Evolutionary conservation across 78 protist genomes (phyloP).

Genomic region (Anaeramoeba flamelloides): DNA sequence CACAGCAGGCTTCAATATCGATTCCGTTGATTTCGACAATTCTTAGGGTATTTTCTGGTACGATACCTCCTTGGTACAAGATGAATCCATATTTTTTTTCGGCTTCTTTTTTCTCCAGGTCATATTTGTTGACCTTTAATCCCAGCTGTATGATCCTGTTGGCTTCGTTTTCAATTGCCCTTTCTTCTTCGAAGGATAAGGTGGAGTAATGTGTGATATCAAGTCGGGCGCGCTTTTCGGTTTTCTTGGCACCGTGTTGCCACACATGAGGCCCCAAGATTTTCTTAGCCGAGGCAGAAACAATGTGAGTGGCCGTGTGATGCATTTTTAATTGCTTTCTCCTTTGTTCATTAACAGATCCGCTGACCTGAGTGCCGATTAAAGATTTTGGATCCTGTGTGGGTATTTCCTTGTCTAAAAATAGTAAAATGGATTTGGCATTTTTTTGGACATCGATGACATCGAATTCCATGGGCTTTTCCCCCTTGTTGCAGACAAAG

Average conservation of each 20-base stretch:
- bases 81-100: slow-evolving; percentile 19
- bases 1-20: slow-evolving; percentile 30
- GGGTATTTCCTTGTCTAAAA: not conserved
- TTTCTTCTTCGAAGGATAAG: not conserved
- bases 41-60: slow-evolving; percentile 22
- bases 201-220: slow-evolving; percentile 22
- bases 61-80: slow-evolving; percentile 30
- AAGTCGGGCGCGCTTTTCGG: slow-evolving; percentile 9
- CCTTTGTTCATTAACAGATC: slow-evolving; percentile 7
- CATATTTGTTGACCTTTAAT: too few relatives aligned
- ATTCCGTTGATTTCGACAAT: not conserved
- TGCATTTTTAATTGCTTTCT: slow-evolving; percentile 5
- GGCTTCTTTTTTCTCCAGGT: slow-evolving; percentile 8
- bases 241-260: slow-evolving; percentile 21
- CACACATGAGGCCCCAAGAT: slow-evolving; percentile 22
- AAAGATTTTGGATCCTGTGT: too few relatives aligned
- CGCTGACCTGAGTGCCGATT: not conserved
- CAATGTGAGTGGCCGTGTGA: slow-evolving; percentile 26
- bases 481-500: not conserved
- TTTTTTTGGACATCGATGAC: slow-evolving; percentile 8
- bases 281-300: slow-evolving; percentile 9
- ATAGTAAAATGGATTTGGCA: not conserved
- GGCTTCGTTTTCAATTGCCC: slow-evolving; percentile 8
- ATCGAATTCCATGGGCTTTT: not conserved
- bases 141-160: slow-evolving; percentile 14